These are phyloP conservation scores for Apophysomyces ossiformis DNA, from an alignment of 371 early-diverging fungal species.

Conservation along the genomic window DNA sequence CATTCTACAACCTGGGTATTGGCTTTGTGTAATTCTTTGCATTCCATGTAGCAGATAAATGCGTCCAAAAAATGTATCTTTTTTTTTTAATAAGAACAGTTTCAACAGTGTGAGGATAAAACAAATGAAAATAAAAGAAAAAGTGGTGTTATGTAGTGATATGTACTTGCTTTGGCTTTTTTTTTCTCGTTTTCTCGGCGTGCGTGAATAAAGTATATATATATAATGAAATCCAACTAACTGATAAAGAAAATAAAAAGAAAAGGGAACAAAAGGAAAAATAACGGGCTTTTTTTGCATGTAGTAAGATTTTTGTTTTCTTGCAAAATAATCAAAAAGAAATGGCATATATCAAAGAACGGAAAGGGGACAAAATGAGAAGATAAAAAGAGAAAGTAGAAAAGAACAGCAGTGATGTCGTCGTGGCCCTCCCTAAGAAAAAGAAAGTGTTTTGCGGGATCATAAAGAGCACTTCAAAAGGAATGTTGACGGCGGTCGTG, in stretches of 20 bases:
- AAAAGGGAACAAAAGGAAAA: neutral
- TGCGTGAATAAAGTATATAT: conserved; percentile 1
- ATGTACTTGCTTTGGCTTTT: conserved; percentile 9
- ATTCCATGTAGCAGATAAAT: too few relatives aligned
- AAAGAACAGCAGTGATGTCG: neutral
- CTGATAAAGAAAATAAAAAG: conserved; percentile 12
- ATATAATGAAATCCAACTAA: neutral
- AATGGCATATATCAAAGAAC: conserved; percentile 11
- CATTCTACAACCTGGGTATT: too few relatives aligned
- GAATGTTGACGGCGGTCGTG: neutral
- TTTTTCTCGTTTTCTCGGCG: neutral
- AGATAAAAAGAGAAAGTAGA: conserved; percentile 16
- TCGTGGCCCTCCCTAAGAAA: neutral
- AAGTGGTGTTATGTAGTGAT: neutral
- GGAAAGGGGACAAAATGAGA: conserved; percentile 15
- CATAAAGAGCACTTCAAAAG: neutral
- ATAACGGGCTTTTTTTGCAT: neutral
- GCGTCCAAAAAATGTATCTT: neutral
- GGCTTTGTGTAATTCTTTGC: too few relatives aligned
- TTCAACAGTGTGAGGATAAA: neutral
- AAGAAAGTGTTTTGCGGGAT: conserved; percentile 11
- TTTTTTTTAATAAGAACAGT: neutral
- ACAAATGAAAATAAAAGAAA: neutral
- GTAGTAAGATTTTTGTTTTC: neutral
- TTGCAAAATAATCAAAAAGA: neutral